A percentile compares a stretch with the other conserved stretches of the same genome.
These are phyloP conservation scores for Tetrastigma voinierianum DNA, from an alignment of 164 flowering plant species.

Conservation along the genomic window DNA sequence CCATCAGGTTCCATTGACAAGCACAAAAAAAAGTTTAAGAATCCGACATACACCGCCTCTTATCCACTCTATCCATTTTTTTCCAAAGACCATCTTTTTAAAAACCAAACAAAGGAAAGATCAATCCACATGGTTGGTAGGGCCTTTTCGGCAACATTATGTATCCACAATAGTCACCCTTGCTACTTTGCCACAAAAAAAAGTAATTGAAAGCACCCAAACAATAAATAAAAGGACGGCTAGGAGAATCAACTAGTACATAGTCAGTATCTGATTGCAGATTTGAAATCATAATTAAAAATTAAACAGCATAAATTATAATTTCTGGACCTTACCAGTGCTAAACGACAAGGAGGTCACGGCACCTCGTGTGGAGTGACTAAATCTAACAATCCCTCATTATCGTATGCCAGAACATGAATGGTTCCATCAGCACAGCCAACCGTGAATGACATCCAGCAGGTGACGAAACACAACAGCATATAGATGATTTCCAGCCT, in stretches of 20 bases:
- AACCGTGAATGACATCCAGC: constrained; percentile 93
- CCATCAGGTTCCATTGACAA: too few relatives aligned
- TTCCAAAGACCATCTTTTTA: too few relatives aligned
- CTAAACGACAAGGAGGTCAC: constrained; percentile 90
- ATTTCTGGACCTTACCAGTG: constrained; percentile 50
- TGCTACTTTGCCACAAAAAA: too few relatives aligned
- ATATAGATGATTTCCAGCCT: constrained; percentile 80
- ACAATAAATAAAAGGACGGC: too few relatives aligned
- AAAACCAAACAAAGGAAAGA: too few relatives aligned
- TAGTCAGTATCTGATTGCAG: not conserved
- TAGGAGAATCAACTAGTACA: not conserved
- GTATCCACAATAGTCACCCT: too few relatives aligned
- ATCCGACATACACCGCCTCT: too few relatives aligned
- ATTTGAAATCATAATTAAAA: not conserved
- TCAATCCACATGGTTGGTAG: too few relatives aligned
- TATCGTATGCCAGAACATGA: constrained; percentile 75
- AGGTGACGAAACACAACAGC: constrained; percentile 86
- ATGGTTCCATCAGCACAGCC: constrained; percentile 93
- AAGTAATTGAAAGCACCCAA: too few relatives aligned
- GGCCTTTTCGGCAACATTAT: too few relatives aligned
- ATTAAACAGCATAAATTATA: not conserved
- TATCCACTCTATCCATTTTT: too few relatives aligned
- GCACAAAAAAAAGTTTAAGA: too few relatives aligned
- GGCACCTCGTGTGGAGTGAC: constrained; percentile 79
- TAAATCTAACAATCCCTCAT: constrained; percentile 77